These are phyloP conservation scores for Dacryopinax primogenitus DNA, from an alignment of 768 basidiomycete genomes.

Conservation along the genomic window DNA sequence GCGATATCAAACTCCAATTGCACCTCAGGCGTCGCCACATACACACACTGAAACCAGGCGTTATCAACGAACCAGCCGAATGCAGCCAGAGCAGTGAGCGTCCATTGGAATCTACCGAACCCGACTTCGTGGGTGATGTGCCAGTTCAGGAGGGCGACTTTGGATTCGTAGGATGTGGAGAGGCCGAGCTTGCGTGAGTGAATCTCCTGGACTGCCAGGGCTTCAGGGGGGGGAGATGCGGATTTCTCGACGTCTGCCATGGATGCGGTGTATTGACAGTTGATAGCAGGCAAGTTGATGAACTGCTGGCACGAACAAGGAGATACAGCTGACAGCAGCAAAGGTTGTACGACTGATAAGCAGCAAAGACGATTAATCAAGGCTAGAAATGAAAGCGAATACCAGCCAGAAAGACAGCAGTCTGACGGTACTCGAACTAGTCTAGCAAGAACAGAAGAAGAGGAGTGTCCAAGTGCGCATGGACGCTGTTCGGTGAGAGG, in stretches of 20 bases:
- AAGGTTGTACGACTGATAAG: too few relatives aligned
- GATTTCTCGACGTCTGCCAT: background rate
- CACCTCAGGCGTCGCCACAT: constrained; percentile 35
- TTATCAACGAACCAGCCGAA: constrained; percentile 14
- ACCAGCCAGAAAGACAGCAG: background rate
- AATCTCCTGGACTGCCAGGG: background rate
- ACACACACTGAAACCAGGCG: constrained; percentile 39
- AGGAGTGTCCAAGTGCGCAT: background rate
- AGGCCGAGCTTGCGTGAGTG: background rate
- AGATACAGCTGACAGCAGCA: too few relatives aligned
- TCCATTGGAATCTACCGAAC: background rate
- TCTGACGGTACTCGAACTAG: background rate
- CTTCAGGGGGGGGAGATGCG: background rate
- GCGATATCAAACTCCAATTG: constrained; percentile 33
- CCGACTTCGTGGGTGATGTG: constrained; percentile 5
- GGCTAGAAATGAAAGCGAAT: too few relatives aligned
- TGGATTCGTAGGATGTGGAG: background rate
- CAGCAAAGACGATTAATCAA: too few relatives aligned
- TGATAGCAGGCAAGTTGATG: background rate
- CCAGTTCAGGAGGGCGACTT: constrained; percentile 3
- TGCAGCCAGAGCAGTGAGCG: background rate
- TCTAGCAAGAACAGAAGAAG: background rate
- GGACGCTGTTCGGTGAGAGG: too few relatives aligned
- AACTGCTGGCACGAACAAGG: background rate
- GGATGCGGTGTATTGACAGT: background rate